Conservation (phyloP, 2,329 filamentous ascomycete species). For the Grosmannia clavigera region DNA sequence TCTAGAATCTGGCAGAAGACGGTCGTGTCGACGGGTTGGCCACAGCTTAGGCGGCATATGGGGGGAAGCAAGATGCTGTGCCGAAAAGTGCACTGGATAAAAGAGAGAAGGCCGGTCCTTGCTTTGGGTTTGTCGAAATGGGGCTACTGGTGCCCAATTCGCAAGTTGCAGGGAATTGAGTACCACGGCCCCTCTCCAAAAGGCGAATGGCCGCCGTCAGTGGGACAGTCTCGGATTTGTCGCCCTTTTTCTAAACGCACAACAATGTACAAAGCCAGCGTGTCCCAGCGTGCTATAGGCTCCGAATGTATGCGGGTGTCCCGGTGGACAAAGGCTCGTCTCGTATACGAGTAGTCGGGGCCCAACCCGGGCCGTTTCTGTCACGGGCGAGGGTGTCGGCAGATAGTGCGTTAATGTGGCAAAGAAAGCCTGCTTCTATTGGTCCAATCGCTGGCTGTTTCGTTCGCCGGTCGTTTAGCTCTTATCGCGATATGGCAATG, state of each 20-base stretch:
- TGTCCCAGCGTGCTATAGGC: slow-evolving; percentile 4
- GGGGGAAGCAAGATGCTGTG: neutral
- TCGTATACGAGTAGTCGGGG: too few species aligned
- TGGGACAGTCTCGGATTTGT: neutral
- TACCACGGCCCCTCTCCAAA: neutral
- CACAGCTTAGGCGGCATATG: neutral
- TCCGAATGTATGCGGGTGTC: neutral
- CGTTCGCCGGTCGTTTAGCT: too few species aligned
- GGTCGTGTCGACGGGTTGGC: neutral
- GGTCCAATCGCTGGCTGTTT: too few species aligned
- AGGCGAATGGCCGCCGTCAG: neutral
- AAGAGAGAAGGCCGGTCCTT: neutral
- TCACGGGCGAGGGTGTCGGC: too few species aligned
- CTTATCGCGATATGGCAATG: too few species aligned
- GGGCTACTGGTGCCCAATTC: neutral
- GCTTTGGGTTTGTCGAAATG: neutral
- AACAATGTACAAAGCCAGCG: neutral
- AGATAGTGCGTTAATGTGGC: too few species aligned
- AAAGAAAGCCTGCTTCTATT: too few species aligned
- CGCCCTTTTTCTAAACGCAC: neutral
- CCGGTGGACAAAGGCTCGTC: neutral
- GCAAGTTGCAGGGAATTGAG: neutral
- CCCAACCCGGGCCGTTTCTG: too few species aligned
- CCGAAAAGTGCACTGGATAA: neutral
- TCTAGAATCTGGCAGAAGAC: neutral